Base-by-base conservation (phyloP, 228 moss, liverwort and hornwort genomes). In the Sphagnum fallax region DNA sequence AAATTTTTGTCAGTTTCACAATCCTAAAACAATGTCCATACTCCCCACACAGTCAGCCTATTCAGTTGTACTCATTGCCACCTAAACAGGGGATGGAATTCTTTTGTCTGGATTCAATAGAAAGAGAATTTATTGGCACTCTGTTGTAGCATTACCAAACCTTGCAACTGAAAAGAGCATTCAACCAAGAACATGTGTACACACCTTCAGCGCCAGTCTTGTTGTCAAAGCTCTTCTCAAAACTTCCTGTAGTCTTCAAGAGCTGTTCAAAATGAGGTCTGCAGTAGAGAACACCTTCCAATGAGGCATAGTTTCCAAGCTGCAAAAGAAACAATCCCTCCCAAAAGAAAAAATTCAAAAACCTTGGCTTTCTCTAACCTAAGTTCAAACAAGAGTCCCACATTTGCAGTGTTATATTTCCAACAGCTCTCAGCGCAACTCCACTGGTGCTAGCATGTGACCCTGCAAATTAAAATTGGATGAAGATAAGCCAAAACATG, bases 241-340 rank as follows among this genome's bases (percentile, higher is more conserved):
- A 93, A 74, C 91, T 98, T 62, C 97, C 97, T 4, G 97, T 98
- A 63, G 81, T 52, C 82, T 98, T 98, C 75, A 98, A 92, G 4
- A 93, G 84, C 77, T 98, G 93, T 48, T 93, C 91, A 69, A 98
- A 98, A 72, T 98, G 93, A 9, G 97, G 97, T 82, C 89, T 98
- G 81, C 97, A 97, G 69, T 93, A 98, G 9, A 89, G 75, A 3
- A 84, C 79, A 63, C 93, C 97, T 74, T 93, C 93, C 75, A 91
- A 65, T 4, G 97, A 98, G 49, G 98, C 98, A 83, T 90, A 98
- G 75, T 84, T 98, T 51, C 92, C 92, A 57, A 98, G 79, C 97
- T 93, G 82, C 47, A 51, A 64, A 11, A 15, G 13, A 65, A 32
- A 32, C 32, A 32, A 32, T 2, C 32, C 32, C 32, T 1, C 32